phyloP scores from a whole-genome alignment of 495 filamentous ascomycete species.

The Chaetomidium leptoderma region DNA sequence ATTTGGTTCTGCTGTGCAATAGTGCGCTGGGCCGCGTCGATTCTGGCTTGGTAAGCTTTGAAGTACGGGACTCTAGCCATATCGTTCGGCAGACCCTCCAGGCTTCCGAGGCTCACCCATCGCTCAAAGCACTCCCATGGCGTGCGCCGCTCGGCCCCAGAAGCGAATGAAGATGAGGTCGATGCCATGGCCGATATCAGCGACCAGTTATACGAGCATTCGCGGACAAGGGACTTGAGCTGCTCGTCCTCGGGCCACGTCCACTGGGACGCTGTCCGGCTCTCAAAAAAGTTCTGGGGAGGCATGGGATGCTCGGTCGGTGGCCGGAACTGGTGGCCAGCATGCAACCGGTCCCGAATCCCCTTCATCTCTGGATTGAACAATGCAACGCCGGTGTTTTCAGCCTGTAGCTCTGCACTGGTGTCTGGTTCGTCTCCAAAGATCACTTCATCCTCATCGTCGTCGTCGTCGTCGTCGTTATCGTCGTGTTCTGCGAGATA shows the following conservation, averaged over 20 bases:
- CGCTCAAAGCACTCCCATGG: conserved; percentile 99
- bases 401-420: conserved; percentile 53
- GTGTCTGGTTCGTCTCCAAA: conserved; percentile 43
- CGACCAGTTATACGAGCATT: conserved; percentile 96
- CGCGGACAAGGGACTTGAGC: conserved; percentile 74
- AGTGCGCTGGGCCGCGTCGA: conserved; percentile 70
- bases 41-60: conserved; percentile 71
- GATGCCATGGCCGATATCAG: conserved; percentile 76
- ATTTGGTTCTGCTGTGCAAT: conserved; percentile 58
- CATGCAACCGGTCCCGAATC: conserved; percentile 84
- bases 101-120: conserved; percentile 77
- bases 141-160: conserved; percentile 82
- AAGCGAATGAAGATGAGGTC: conserved; percentile 68
- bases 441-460: conserved; percentile 48
- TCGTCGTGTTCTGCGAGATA: conserved; percentile 68
- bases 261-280: conserved; percentile 82
- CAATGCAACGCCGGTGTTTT: conserved; percentile 73
- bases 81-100: conserved; percentile 84
- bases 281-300: conserved; percentile 81
- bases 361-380: conserved; percentile 87
- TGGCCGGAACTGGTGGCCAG: conserved; percentile 89
- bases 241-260: conserved; percentile 84
- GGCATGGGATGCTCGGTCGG: conserved; percentile 88
- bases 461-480: conserved; percentile 50
- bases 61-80: conserved; percentile 94